phyloP scores from a whole-genome alignment of 2,329 filamentous ascomycete species.

The Rugonectria rugulosa region DNA sequence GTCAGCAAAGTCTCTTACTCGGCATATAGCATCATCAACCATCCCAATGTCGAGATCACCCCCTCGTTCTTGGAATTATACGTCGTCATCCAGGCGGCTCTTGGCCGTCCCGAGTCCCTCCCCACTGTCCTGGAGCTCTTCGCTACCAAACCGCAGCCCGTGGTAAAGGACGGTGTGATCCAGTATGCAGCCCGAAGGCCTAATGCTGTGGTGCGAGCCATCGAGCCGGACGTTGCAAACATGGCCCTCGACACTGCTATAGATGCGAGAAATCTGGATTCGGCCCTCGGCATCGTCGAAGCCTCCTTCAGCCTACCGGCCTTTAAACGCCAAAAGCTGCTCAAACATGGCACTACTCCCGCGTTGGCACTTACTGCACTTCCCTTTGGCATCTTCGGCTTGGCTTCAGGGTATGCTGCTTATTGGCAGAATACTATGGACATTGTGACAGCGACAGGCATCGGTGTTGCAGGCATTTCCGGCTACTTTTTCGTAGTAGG shows the following conservation, averaged over 20 bases:
- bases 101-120: constrained; percentile 78
- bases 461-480: constrained; percentile 81
- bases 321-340: constrained; percentile 71
- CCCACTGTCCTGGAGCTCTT: constrained; percentile 84
- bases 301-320: constrained; percentile 72
- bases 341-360: constrained; percentile 70
- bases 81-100: constrained; percentile 75
- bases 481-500: constrained; percentile 85
- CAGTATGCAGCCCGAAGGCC: constrained; percentile 70
- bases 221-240: constrained; percentile 75
- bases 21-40: constrained; percentile 74
- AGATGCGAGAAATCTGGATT: constrained; percentile 76
- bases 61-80: constrained; percentile 76
- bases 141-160: constrained; percentile 79
- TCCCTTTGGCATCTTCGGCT: constrained; percentile 73
- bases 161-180: constrained; percentile 64
- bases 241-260: constrained; percentile 82
- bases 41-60: constrained; percentile 83
- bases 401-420: constrained; percentile 62
- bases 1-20: constrained; percentile 62
- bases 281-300: constrained; percentile 79
- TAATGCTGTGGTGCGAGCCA: constrained; percentile 72
- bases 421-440: constrained; percentile 76
- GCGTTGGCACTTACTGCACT: constrained; percentile 63
- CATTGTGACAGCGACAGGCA: constrained; percentile 72